Evolutionary conservation across 495 filamentous ascomycete genomes (phyloP).

Genomic region (Daldinia decipiens): DNA sequence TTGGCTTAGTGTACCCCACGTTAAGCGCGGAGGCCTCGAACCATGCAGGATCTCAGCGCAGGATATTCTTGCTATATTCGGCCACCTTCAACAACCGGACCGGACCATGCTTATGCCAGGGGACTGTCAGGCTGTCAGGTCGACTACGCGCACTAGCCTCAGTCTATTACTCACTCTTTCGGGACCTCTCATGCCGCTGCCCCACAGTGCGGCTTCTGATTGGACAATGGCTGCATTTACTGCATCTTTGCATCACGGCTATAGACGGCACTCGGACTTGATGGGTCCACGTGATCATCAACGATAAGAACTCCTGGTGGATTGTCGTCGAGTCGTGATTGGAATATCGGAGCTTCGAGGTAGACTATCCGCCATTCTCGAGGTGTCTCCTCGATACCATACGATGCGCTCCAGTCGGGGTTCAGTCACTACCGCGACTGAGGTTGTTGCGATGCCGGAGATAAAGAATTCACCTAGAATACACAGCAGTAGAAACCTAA

Average conservation of each 20-base stretch:
- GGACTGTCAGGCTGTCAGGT: constrained; percentile 25
- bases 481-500: constrained; percentile 22
- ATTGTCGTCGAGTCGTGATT: constrained; percentile 47
- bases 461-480: constrained; percentile 37
- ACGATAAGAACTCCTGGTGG: constrained; percentile 45
- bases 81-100: constrained; percentile 24
- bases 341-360: constrained; percentile 37
- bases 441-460: constrained; percentile 48
- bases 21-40: constrained; percentile 29
- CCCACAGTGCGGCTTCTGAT: constrained; percentile 34
- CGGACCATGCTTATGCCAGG: constrained; percentile 17
- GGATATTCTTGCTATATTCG: constrained; percentile 40
- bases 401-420: constrained; percentile 34
- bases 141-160: constrained; percentile 32
- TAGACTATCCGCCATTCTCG: constrained; percentile 34
- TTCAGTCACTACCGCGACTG: constrained; percentile 18
- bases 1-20: constrained; percentile 38
- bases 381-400: constrained; percentile 26
- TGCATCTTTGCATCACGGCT: constrained; percentile 36
- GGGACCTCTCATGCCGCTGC: constrained; percentile 28
- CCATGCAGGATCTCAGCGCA: constrained; percentile 9
- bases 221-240: constrained; percentile 41
- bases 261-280: constrained; percentile 41
- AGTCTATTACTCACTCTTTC: constrained; percentile 33
- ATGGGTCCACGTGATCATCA: constrained; percentile 45